Evolutionary conservation across 805 yeast species (phyloP), one percentile per base, ranked within the genome.

Genomic region (Yarrowia keelungensis): DNA sequence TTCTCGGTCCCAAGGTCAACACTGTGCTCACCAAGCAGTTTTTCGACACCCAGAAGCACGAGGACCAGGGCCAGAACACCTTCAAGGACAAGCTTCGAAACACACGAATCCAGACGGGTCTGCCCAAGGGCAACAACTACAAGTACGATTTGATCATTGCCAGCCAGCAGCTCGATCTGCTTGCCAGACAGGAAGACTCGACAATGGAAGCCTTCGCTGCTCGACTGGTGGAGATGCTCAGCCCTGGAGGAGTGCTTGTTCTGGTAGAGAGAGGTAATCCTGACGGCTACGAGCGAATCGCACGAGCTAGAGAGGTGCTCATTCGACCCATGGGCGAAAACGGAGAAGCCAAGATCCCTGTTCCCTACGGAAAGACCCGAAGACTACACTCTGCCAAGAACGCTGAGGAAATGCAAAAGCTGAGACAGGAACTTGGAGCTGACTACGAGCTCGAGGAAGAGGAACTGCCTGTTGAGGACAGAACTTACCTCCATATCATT

Each of bases 251-350:
- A 0, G 87, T 88, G 69, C 78, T 94, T 12, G 88, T 92, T 1
- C 76, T 95, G 1, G 79, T 93, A 2, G 98, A 95, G 79, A 82
- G 97, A 71, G 99, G 99, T 2, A 90, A 89, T 69, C 91, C 98
- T 0, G 75, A 87, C 41, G 98, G 98, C 0, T 91, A 91, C 75
- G 99, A 95, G 78, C 82, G 87, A 2, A 84, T 92, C 69, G 96
- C 97, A 0, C 82, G 97, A 67, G 97, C 98, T 5, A 83, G 99
- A 74, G 97, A 94, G 76, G 79, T 91, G 4, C 86, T 92, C 85
- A 80, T 94, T n/a, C 86, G 98, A 72, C 97, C 98, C 0, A 97
- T 76, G 42, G 78, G 74, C 38, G 67, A 73, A 19, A 72, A 70
- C 5, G 71, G 70, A 5, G 73, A 73, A 7, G 73, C 74, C 53